A percentile compares a stretch with the other conserved stretches of the same genome.
Evolutionary conservation across 2,329 filamentous ascomycete species (phyloP).

Genomic region (Scedosporium boydii): DNA sequence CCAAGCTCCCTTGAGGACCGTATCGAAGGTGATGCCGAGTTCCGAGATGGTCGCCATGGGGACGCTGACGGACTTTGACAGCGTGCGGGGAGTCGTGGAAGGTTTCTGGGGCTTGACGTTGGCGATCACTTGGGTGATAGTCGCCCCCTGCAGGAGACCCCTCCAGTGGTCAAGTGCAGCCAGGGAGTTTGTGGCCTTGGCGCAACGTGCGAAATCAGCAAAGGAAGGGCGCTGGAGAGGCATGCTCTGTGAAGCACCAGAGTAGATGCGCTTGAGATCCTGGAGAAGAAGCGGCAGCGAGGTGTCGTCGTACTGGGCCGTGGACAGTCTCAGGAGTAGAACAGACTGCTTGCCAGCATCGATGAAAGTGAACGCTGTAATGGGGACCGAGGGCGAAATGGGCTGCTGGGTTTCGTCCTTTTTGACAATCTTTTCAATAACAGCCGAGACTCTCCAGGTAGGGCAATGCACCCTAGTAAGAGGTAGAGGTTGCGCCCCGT

Average conservation of each 20-base stretch:
- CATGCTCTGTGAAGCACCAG: conserved; percentile 15
- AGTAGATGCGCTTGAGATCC: conserved; percentile 38
- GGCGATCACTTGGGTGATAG: conserved; percentile 35
- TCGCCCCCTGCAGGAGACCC: conserved; percentile 31
- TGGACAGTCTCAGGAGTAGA: conserved; percentile 36
- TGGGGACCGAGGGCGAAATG: conserved; percentile 29
- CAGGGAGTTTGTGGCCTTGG: conserved; percentile 10
- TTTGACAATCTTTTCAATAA: conserved; percentile 30
- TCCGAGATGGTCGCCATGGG: conserved; percentile 25
- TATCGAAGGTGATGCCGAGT: conserved; percentile 38
- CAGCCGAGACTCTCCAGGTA: conserved; percentile 26
- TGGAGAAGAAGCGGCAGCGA: conserved; percentile 36
- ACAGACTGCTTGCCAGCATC: conserved; percentile 37
- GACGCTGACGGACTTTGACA: conserved; percentile 29
- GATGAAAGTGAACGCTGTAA: conserved; percentile 41
- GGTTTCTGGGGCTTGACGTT: conserved; percentile 30
- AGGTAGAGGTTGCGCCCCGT: neutral
- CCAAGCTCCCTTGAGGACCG: conserved; percentile 49
- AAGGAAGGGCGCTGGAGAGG: conserved; percentile 30
- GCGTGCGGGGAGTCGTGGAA: conserved; percentile 26
- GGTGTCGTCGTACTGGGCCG: conserved; percentile 38
- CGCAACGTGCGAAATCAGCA: conserved; percentile 35
- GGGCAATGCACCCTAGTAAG: conserved; percentile 26
- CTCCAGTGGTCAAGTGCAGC: conserved; percentile 36
- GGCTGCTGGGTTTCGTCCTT: conserved; percentile 27